Evolutionary conservation across 2,329 filamentous ascomycete species (phyloP), one percentile per base, ranked within the genome.

Genomic region (Talaromyces atroroseus): DNA sequence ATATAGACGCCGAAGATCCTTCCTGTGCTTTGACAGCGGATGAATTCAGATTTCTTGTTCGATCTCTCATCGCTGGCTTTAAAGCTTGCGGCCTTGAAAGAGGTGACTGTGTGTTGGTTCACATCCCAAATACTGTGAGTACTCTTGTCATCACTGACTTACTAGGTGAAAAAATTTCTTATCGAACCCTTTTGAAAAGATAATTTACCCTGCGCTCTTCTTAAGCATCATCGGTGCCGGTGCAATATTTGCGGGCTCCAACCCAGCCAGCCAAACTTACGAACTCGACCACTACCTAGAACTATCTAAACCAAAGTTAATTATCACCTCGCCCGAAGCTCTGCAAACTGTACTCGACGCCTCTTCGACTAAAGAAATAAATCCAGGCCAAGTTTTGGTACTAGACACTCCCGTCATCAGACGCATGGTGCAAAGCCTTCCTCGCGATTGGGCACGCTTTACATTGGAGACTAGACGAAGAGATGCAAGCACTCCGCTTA

Each of bases 171-270:
- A 32, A 32, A 32, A 5, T 32, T 32, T 32, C 26, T 32, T 32
- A 32, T 32, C 26, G 26, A 32, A 32, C 5, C 26, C 26, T 5
- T 32, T 32, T 32, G 5, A 32, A 14, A 51, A 72, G 70, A 70
- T 71, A 60, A 57, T 71, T 57, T 72, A 71, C 61, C 68, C 69
- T 49, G 68, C 70, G 23, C 62, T 72, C 5, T 72, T 71, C 58
- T 71, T 70, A 57, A 60, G 62, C 40, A 66, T 71, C 54, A 74
- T 80, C 60, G 77, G 75, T 21, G 73, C 75, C 44, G 74, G 74
- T 16, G 77, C 74, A 52, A 67, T 76, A 34, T 80, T 77, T 64
- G 76, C 78, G 58, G 78, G 78, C 20, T 74, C 76, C 14, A 82
- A 81, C 61, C 72, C 76, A 6, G 70, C 71, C 18, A 80, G 76